Conservation (phyloP, 768 basidiomycete genomes). For the Suillus subalutaceus region DNA sequence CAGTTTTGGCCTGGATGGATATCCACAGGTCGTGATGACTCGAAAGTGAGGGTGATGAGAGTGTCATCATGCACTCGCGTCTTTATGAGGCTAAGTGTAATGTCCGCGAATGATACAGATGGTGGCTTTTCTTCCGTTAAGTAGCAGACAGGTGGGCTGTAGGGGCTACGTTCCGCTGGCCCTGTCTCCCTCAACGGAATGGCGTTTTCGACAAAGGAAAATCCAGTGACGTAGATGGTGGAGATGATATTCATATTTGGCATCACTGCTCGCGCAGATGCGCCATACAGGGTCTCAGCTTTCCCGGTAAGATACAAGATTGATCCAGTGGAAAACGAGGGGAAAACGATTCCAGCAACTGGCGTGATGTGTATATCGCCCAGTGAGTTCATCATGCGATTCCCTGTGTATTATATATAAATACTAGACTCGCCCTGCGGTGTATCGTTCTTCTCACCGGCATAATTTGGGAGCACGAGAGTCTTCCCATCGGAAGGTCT, state of each 20-base stretch:
- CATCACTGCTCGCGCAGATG: conserved; percentile 53
- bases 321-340: conserved; percentile 54
- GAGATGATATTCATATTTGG: conserved; percentile 49
- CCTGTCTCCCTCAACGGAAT: conserved; percentile 52
- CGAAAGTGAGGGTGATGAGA: conserved; percentile 60
- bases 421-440: not conserved
- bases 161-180: conserved; percentile 43
- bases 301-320: conserved; percentile 63
- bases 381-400: conserved; percentile 63
- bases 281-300: conserved; percentile 53
- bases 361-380: conserved; percentile 64
- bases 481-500: conserved; percentile 55
- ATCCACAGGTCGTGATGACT: conserved; percentile 32
- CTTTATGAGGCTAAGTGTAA: conserved; percentile 30
- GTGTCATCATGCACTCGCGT: conserved; percentile 28
- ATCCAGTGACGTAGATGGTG: conserved; percentile 52
- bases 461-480: conserved; percentile 61
- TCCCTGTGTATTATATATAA: conserved; percentile 40
- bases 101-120: conserved; percentile 29
- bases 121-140: conserved; percentile 49
- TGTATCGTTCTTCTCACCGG: conserved; percentile 36
- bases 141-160: conserved; percentile 59
- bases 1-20: conserved; percentile 50
- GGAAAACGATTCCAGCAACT: conserved; percentile 58
- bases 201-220: conserved; percentile 53